Base-by-base conservation (phyloP, 1,139 yeast genomes). In the Geotrichum candidum region DNA sequence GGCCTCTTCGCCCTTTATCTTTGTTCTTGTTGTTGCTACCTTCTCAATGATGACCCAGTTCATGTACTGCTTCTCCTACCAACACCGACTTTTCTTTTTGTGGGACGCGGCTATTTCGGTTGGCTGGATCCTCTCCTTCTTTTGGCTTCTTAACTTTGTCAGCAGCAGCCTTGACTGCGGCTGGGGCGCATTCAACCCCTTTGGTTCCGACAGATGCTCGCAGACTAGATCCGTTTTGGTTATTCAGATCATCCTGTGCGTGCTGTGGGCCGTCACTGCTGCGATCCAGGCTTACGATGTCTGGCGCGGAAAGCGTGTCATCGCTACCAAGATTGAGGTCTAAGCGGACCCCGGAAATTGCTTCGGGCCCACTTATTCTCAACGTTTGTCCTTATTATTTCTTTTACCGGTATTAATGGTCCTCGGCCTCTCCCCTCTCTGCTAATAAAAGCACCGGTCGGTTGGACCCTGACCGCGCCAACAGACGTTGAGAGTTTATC, bases 181-280 rank as follows among this genome's bases (percentile, higher is more conserved):
- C 23, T 72, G 74, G 74, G 53, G 66, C 6, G 64, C 74, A 7
- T 72, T 72, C 65, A 71, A 72, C 56, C 75, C 75, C 22, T 72
- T 72, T 65, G 73, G 73, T 22, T 62, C 68, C 41, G 65, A 67
- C 58, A 65, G 67, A 55, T 72, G 75, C 57, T 72, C 72, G 15
- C 74, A 72, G 60, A 66, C 70, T 29, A 64, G 74, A 53, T 68
- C 73, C 22, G 72, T 71, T 15, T 63, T 72, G 45, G 64, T 71
- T 51, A 65, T 71, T 52, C 70, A 69, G 59, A 69, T 72, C 57
- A 66, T 72, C 15, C 63, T 68, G 15, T 65, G 68, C 11, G 65
- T 67, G 22, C 60, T 72, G 56, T 72, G 74, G 74, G 66, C 65
- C 61, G 51, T 68, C 33, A 69, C 74, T 23, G 67, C 68, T 13